phyloP scores from a whole-genome alignment of 2,329 filamentous ascomycete species.

The Microsporum ferrugineum region DNA sequence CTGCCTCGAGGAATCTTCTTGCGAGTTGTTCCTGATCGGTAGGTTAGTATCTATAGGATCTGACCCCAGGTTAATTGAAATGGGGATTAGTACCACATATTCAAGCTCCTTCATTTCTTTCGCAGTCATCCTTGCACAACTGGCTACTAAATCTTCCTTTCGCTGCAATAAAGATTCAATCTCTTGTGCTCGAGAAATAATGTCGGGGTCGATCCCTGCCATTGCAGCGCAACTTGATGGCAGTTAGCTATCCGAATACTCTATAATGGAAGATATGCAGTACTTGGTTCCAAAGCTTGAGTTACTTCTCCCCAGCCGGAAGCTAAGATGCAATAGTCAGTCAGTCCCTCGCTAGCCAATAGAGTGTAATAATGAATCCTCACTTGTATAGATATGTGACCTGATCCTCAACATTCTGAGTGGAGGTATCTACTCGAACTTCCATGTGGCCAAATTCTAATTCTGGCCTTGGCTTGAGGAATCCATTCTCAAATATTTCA shows the following conservation, averaged over 20 bases:
- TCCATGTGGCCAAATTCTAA: constrained; percentile 51
- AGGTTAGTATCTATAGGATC: not conserved
- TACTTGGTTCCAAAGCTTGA: constrained; percentile 71
- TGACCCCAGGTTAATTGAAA: not conserved
- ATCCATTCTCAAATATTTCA: constrained; percentile 43
- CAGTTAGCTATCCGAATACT: constrained; percentile 6
- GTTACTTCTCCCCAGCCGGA: constrained; percentile 53
- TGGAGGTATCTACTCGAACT: constrained; percentile 35
- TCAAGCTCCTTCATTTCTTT: constrained; percentile 56
- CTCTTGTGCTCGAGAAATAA: constrained; percentile 65
- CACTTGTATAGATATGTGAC: constrained; percentile 58
- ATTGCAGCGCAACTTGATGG: constrained; percentile 59
- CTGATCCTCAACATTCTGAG: constrained; percentile 39
- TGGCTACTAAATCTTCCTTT: constrained; percentile 64
- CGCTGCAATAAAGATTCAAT: constrained; percentile 56
- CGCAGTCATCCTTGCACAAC: constrained; percentile 56
- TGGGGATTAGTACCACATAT: constrained; percentile 43
- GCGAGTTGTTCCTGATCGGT: constrained; percentile 40
- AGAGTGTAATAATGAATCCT: not conserved
- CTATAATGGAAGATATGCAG: constrained; percentile 6
- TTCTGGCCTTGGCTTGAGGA: constrained; percentile 36
- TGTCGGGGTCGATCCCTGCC: constrained; percentile 63
- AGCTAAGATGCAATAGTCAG: constrained; percentile 24
- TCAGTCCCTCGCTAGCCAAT: not conserved
- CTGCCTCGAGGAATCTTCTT: constrained; percentile 45